Evolutionary conservation across 2,329 filamentous ascomycete species (phyloP), one percentile per base, ranked within the genome.

Genomic region (Gyromitra esculenta): DNA sequence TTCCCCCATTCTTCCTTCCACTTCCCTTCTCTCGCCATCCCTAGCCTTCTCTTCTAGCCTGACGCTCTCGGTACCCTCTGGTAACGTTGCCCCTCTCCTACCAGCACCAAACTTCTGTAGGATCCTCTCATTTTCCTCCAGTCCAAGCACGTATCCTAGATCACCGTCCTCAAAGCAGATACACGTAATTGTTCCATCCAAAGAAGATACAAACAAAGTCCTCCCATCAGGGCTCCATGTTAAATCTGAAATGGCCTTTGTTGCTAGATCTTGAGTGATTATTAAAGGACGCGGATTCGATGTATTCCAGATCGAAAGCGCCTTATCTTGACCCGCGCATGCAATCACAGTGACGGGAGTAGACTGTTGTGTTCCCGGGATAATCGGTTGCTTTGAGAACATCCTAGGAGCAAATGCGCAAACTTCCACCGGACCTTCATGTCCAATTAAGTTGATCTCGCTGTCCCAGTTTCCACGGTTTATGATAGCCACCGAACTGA

Each of bases 1-100:
- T n/a, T 95, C 95, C 11, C 96, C 96, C 96, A 99, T 99, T 79
- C 95, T 89, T 1, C 94, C 96, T 84, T 99, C 93, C 0, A 95
- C 94, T 4, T 92, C 94, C 79, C 91, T 92, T 41, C 95, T 88
- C 83, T 99, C 96, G 25, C 92, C 95, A 56, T 91, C 94, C 82
- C 96, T 97, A 84, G 94, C 97, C 82, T 91, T 91, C 80, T 96
- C 94, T 84, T 99, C 96, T 0, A 99, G 85, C 48, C 92, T 87
- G 56, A 98, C 85, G 0, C 93, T 93, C 81, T 97, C 93, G 0
- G 97, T 92, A 77, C 96, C 95, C 84, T 99, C 96, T 5, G 96
- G 89, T 64, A 98, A 93, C 0, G 95, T 96, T 82, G 94, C 92
- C 9, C 91, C 94, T 84, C 94, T 93, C 81, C 95, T 88, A 7